Base-by-base conservation (phyloP, 73 alveolate genomes). In the Durusdinium trenchii region DNA sequence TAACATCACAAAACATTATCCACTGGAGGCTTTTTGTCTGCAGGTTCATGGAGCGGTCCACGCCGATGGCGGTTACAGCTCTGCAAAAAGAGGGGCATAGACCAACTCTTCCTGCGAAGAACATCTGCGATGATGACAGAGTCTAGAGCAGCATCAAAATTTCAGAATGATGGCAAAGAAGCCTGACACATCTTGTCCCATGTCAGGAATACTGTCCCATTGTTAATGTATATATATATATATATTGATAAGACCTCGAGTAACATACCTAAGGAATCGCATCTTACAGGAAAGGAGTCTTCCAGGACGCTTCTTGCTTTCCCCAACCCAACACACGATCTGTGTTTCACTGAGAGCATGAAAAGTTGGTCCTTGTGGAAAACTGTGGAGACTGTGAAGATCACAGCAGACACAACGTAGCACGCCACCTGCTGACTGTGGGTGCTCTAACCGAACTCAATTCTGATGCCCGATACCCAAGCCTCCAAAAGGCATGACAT, bases 361-460 rank as follows among this genome's bases (percentile, higher is more conserved):
- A 40, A 47, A 48, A 42, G 43, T 48, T 43, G 64, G 32, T 36
- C 96, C 96, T 89, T 89, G n/a, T 50, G 75, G 62, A 89, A 62
- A 42, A 18, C 38, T 51, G 86, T 52, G 10, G 96, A 89, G 86
- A 50, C 51, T 14, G 73, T 64, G 36, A 89, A 89, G 71, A 89
- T 86, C 51, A 89, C 86, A 20, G 86, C 75, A 35, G 96, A 62
- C 50, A 75, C 48, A 26, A 67, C 28, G 96, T 89, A 89, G 30
- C 47, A 50, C 10, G 75, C 96, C 42, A 89, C 96, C 96, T 89
- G 86, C 54, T 23, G 32, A 23, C 57, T 18, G 6, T 38, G 14
- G 57, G 9, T 38, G 40, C 51, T 9, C 18, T 60, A 23, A 60
- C 73, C 73, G 30, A 60, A 23, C 23, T 30, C 69, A 67, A 26